Evolutionary conservation across 805 yeast genomes (phyloP), one percentile per base, ranked within the genome.

Genomic region (baker's yeast (Saccharomyces cerevisiae)): DNA sequence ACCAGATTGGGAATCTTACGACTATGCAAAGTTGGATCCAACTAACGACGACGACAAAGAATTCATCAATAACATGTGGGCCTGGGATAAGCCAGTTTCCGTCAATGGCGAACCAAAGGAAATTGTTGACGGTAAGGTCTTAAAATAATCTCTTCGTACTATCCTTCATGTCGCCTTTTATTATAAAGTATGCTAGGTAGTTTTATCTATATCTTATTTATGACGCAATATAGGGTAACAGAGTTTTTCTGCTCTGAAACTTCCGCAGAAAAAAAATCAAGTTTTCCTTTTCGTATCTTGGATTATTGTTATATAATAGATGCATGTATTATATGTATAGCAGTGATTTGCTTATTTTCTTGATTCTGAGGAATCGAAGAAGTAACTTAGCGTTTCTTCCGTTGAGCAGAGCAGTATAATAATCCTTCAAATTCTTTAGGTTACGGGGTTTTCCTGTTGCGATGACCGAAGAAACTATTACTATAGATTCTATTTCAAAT

Each of bases 1-100:
- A 70, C 97, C 99, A 75, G 99, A 94, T 78, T 90, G 96, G 96
- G 98, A 92, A 79, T 89, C 97, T 50, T 92, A 89, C 79, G 70
- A 72, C 56, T 89, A 81, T 87, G 76, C 82, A 71, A 84, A 88
- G 79, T 79, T 92, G 69, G 97, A 92, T 72, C 81, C 85, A 58
- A 66, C 89, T 67, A 81, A 82, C 64, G 82, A 81, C 63, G 94
- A 82, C 71, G 88, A 81, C 79, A 85, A 80, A 76, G 87, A 79
- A 60, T 88, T 89, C 70, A 74, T 94, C 67, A 79, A 87, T 76
- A 88, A 90, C 83, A 79, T 90, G 85, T 89, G 96, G 85, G 96
- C 97, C 65, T 92, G 98, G 98, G 99, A 92, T 75, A 83, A 89
- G 79, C 98, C 98, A 64, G 82, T 90, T 63, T 73, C 73, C 55